These are phyloP conservation scores for Serendipita sp. DNA, from an alignment of 1,284 basidiomycete genomes.

Conservation along the genomic window DNA sequence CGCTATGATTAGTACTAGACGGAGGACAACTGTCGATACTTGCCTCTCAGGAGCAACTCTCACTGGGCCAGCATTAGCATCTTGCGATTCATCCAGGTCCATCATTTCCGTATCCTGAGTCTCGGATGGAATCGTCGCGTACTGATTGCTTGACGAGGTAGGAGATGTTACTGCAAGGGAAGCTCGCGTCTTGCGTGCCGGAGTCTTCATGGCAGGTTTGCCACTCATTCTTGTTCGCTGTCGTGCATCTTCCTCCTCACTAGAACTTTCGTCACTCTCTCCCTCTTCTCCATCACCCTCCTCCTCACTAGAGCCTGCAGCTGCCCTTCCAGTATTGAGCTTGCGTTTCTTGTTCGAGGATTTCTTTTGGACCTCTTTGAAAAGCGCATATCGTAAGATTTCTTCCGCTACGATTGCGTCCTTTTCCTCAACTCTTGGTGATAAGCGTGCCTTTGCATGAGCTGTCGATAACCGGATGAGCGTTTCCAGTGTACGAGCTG, in stretches of 20 bases:
- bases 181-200: slow-evolving; percentile 7
- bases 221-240: slow-evolving; percentile 21
- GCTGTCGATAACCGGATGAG: slow-evolving; percentile 96
- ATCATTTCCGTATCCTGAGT: slow-evolving; percentile 17
- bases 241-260: slow-evolving; percentile 10
- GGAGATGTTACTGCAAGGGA: slow-evolving; percentile 14
- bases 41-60: slow-evolving; percentile 38
- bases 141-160: slow-evolving; percentile 13
- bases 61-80: slow-evolving; percentile 9
- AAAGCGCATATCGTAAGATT: slow-evolving; percentile 93
- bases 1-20: neutral
- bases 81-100: slow-evolving; percentile 16
- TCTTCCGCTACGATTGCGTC: slow-evolving; percentile 89
- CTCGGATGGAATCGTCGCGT: slow-evolving; percentile 15
- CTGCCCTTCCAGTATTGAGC: slow-evolving; percentile 47
- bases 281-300: slow-evolving; percentile 34
- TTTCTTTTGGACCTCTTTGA: slow-evolving; percentile 90
- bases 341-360: slow-evolving; percentile 66
- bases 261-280: slow-evolving; percentile 21
- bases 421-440: slow-evolving; percentile 65
- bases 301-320: slow-evolving; percentile 24
- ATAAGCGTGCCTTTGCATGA: slow-evolving; percentile 91
- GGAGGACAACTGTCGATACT: slow-evolving; percentile 5
- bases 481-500: slow-evolving; percentile 96
- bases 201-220: slow-evolving; percentile 9